These are phyloP conservation scores for Arabis hirsuta DNA, from an alignment of 345 rosid species.

Conservation along the genomic window DNA sequence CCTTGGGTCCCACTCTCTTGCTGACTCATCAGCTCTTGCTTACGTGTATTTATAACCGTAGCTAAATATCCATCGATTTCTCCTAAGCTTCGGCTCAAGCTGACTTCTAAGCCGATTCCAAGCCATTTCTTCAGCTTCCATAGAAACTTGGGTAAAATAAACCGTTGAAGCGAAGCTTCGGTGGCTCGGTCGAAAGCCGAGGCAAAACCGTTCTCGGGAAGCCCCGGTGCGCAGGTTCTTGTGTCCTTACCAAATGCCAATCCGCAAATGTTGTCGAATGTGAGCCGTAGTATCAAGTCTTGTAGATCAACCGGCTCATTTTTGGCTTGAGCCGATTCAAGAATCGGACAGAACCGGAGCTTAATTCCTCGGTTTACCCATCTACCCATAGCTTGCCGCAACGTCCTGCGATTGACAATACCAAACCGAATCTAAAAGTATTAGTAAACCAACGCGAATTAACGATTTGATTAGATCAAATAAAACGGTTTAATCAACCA, in stretches of 20 bases:
- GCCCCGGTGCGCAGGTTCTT: conserved; percentile 71
- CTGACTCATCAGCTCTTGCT: conserved; percentile 63
- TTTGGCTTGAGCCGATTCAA: conserved; percentile 60
- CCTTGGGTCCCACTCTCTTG: conserved; percentile 52
- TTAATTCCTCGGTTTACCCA: conserved; percentile 86
- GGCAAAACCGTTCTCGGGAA: conserved; percentile 76
- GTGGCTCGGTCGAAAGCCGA: conserved; percentile 88
- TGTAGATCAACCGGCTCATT: conserved; percentile 76
- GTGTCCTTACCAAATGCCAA: conserved; percentile 94
- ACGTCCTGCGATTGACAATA: conserved; percentile 51
- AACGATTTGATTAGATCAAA: background rate
- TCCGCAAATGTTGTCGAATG: conserved; percentile 95
- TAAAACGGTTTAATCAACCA: background rate
- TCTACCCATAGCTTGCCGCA: conserved; percentile 94
- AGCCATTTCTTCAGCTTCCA: conserved; percentile 91
- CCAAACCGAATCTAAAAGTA: background rate
- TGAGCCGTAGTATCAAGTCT: conserved; percentile 85
- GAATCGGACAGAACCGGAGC: conserved; percentile 75
- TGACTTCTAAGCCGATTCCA: conserved; percentile 79
- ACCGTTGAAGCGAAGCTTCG: conserved; percentile 86
- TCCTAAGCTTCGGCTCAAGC: conserved; percentile 69
- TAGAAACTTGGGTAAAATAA: conserved; percentile 75
- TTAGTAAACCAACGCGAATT: background rate
- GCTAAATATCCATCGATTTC: conserved; percentile 71
- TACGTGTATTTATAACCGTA: conserved; percentile 66